Percentiles rank a stretch among this genome's conserved stretches.
phyloP scores from a whole-genome alignment of 805 yeast species.

The Candida broadrunensis region DNA sequence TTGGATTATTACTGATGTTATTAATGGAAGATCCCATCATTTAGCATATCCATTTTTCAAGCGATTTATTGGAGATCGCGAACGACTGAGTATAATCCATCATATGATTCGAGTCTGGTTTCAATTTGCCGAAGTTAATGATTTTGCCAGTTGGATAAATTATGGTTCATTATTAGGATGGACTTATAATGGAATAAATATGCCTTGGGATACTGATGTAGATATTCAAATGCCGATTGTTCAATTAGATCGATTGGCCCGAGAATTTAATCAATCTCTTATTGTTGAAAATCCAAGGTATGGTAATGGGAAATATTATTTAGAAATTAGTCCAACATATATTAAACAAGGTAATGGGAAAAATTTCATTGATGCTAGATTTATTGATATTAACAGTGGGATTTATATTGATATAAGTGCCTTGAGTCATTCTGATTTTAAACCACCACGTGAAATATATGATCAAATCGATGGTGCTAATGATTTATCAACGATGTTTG shows the following conservation, averaged over 20 bases:
- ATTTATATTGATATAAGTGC: conserved; percentile 45
- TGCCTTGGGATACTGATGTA: conserved; percentile 32
- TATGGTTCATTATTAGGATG: conserved; percentile 28
- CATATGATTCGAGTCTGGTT: conserved; percentile 38
- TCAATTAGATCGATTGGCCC: conserved; percentile 21
- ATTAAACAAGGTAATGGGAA: conserved; percentile 41
- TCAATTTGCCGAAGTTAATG: conserved; percentile 30
- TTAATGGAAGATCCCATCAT: conserved; percentile 32
- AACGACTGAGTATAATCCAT: conserved; percentile 34
- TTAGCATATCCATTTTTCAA: conserved; percentile 36
- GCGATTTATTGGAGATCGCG: conserved; percentile 30
- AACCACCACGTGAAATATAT: conserved; percentile 13
- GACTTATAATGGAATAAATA: conserved; percentile 28
- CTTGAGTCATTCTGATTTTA: conserved; percentile 22
- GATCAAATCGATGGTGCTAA: conserved; percentile 7
- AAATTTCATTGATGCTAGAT: conserved; percentile 35
- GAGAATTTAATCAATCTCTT: conserved; percentile 19
- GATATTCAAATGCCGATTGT: conserved; percentile 26
- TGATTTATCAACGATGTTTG: conserved; percentile 16
- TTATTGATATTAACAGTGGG: conserved; percentile 37
- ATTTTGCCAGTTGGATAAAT: conserved; percentile 25
- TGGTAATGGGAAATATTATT: conserved; percentile 25
- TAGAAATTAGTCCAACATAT: conserved; percentile 25
- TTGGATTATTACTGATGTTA: conserved; percentile 35
- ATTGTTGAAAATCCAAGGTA: conserved; percentile 26